A percentile compares a stretch with the other conserved stretches of the same genome.
Conservation (phyloP, 2,329 filamentous ascomycete genomes). For the Atkinsonella hypoxylon region DNA sequence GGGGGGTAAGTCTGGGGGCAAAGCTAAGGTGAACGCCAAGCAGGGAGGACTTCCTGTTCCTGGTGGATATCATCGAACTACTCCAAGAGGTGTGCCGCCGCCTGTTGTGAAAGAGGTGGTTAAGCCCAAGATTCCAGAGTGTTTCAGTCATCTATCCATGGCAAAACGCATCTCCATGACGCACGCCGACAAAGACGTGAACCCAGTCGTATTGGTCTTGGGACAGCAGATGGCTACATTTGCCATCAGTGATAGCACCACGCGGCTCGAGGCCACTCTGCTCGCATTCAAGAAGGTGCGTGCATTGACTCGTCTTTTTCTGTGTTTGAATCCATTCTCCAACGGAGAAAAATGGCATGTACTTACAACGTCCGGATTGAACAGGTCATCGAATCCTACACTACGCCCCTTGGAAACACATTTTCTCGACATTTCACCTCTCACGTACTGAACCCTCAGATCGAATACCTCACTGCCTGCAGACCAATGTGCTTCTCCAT, state of each 20-base stretch:
- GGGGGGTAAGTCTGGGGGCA: constrained; percentile 25
- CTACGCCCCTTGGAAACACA: constrained; percentile 71
- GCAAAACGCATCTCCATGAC: constrained; percentile 42
- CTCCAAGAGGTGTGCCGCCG: constrained; percentile 18
- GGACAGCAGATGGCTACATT: constrained; percentile 88
- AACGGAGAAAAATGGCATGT: too few species aligned
- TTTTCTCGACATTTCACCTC: constrained; percentile 84
- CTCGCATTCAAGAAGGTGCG: constrained; percentile 75
- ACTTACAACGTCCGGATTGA: constrained; percentile 2
- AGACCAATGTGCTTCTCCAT: constrained; percentile 94
- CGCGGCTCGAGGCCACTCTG: constrained; percentile 76
- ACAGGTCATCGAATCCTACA: constrained; percentile 86
- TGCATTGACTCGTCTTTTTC: too few species aligned
- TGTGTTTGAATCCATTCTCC: too few species aligned
- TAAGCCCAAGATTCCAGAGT: constrained; percentile 53
- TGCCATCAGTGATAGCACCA: constrained; percentile 77
- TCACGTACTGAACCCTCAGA: constrained; percentile 85
- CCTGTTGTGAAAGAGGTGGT: constrained; percentile 33
- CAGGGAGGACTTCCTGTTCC: constrained; percentile 27
- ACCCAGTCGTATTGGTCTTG: constrained; percentile 72
- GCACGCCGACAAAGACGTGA: constrained; percentile 62
- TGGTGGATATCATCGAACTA: constrained; percentile 23
- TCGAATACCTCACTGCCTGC: constrained; percentile 86
- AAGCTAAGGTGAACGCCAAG: constrained; percentile 36
- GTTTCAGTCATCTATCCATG: constrained; percentile 73